Conservation (phyloP, 345 rosid genomes). For the Lepidium sativum region DNA sequence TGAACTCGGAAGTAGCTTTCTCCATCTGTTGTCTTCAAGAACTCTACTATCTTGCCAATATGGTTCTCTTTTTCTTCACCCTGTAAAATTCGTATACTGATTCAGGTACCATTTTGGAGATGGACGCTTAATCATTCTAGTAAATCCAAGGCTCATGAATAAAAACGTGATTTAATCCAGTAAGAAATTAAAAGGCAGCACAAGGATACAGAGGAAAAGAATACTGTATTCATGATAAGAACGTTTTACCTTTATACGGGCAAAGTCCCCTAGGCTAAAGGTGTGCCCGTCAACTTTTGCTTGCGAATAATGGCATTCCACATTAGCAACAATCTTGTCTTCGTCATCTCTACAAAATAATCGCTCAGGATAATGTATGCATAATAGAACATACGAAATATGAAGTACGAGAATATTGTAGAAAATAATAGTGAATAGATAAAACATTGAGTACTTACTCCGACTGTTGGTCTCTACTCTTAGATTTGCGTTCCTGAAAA, state of each 20-base stretch:
- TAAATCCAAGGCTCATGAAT: constrained; percentile 4
- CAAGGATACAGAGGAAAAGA: not conserved
- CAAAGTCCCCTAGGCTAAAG: constrained; percentile 70
- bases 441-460: constrained; percentile 31
- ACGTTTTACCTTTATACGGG: constrained; percentile 48
- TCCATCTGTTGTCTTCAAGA: constrained; percentile 64
- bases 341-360: constrained; percentile 47
- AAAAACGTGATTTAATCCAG: no score
- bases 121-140: not conserved
- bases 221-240: constrained; percentile 1
- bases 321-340: constrained; percentile 64
- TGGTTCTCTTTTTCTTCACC: constrained; percentile 53
- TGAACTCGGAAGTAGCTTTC: constrained; percentile 79
- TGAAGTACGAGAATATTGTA: not conserved
- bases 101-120: constrained; percentile 2
- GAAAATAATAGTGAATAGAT: constrained; percentile 11
- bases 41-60: constrained; percentile 70
- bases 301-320: constrained; percentile 73
- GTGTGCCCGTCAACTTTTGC: constrained; percentile 48
- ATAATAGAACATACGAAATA: not conserved
- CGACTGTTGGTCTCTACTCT: constrained; percentile 11
- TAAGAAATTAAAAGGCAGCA: not conserved
- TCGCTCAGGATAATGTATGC: constrained; percentile 5
- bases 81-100: constrained; percentile 33
- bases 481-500: constrained; percentile 50